These are phyloP conservation scores for Chloromonas sp. DNA, from an alignment of 163 green algal species.

Conservation along the genomic window DNA sequence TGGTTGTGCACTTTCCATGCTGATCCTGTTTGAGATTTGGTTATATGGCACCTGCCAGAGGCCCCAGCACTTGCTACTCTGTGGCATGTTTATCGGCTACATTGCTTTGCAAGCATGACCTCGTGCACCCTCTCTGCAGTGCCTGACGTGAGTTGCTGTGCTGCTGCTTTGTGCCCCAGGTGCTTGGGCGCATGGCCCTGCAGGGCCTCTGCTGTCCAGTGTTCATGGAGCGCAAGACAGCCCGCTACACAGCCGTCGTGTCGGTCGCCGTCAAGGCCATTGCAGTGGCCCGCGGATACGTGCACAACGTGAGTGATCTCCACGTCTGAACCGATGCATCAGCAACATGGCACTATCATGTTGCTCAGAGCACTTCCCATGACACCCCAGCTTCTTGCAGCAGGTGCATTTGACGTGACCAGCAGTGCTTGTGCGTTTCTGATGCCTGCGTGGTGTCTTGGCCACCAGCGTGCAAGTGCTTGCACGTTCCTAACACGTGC, in stretches of 20 bases:
- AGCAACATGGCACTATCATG: too few relatives aligned
- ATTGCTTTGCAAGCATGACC: neutral
- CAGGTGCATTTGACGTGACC: too few relatives aligned
- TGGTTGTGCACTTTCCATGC: neutral
- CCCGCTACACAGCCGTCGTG: constrained; percentile 31
- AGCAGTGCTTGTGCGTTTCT: too few relatives aligned
- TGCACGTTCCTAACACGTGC: too few relatives aligned
- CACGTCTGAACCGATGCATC: too few relatives aligned
- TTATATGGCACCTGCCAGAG: too few relatives aligned
- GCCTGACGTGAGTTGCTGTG: neutral
- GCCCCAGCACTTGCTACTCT: neutral
- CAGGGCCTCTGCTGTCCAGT: constrained; percentile 36
- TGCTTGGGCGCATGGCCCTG: constrained; percentile 29
- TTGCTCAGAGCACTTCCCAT: too few relatives aligned
- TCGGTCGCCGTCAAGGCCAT: constrained; percentile 38
- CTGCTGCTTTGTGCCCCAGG: neutral
- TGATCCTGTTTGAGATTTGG: too few relatives aligned
- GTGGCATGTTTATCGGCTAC: neutral
- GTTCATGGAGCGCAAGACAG: constrained; percentile 39
- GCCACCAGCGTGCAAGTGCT: too few relatives aligned
- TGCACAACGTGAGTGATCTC: constrained; percentile 11
- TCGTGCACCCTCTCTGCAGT: neutral
- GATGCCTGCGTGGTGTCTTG: too few relatives aligned
- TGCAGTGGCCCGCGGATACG: constrained; percentile 31
- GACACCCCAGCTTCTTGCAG: too few relatives aligned